Conservation (phyloP, 2,329 filamentous ascomycete species). For the Seiridium unicorne region DNA sequence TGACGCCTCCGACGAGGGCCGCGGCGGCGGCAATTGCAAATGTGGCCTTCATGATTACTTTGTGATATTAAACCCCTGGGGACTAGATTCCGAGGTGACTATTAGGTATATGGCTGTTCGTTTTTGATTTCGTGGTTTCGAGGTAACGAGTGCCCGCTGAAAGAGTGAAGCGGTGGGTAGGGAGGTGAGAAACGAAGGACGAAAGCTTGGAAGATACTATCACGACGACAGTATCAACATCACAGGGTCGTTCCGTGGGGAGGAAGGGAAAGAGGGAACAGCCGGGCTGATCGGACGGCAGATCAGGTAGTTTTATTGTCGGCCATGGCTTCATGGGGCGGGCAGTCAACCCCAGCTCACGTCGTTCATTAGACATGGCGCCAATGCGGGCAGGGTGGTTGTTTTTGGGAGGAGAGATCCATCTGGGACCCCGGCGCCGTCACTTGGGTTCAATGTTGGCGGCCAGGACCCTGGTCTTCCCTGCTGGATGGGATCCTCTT, state of each 20-base stretch:
- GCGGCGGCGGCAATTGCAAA: slow-evolving; percentile 65
- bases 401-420: slow-evolving; percentile 10
- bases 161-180: slow-evolving; percentile 77
- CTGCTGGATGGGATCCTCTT: not conserved
- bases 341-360: not conserved
- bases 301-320: slow-evolving; percentile 41
- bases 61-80: slow-evolving; percentile 10
- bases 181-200: slow-evolving; percentile 45
- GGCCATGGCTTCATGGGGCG: slow-evolving; percentile 23
- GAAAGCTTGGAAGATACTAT: slow-evolving; percentile 45
- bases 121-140: slow-evolving; percentile 11
- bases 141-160: slow-evolving; percentile 81
- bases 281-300: slow-evolving; percentile 31
- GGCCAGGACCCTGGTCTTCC: not conserved
- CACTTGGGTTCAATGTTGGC: not conserved
- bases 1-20: slow-evolving; percentile 56
- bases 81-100: slow-evolving; percentile 12
- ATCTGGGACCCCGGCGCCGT: not conserved
- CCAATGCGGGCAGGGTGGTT: slow-evolving; percentile 10
- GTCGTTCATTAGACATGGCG: slow-evolving; percentile 5
- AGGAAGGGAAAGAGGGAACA: slow-evolving; percentile 34
- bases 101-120: slow-evolving; percentile 24
- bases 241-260: slow-evolving; percentile 42
- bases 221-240: slow-evolving; percentile 53
- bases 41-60: slow-evolving; percentile 70